Evolutionary conservation across 805 yeast species (phyloP).

Genomic region (Zygosaccharomyces kombuchaensis): DNA sequence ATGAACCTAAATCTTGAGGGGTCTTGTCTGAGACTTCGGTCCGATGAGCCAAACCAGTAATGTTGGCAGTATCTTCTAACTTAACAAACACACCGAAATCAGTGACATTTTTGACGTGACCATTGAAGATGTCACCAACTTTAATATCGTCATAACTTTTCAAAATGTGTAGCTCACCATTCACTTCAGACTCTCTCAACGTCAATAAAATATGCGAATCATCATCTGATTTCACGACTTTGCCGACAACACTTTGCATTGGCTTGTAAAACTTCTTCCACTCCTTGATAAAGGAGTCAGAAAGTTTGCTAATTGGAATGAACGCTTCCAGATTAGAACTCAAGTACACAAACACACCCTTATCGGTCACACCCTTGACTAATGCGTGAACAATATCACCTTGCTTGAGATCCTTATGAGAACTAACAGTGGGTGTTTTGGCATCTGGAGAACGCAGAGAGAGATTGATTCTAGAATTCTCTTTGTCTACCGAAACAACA

Average conservation of each 20-base stretch:
- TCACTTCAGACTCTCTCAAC: slow-evolving; percentile 72
- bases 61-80: slow-evolving; percentile 65
- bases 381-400: slow-evolving; percentile 82
- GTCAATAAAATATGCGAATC: slow-evolving; percentile 70
- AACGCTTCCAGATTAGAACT: slow-evolving; percentile 71
- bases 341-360: slow-evolving; percentile 73
- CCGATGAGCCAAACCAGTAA: slow-evolving; percentile 84
- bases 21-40: slow-evolving; percentile 74
- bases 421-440: slow-evolving; percentile 46
- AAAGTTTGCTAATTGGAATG: slow-evolving; percentile 73
- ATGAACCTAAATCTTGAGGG: slow-evolving; percentile 50
- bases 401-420: slow-evolving; percentile 50
- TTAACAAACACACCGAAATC: slow-evolving; percentile 90
- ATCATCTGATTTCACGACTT: slow-evolving; percentile 56
- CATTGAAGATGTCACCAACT: slow-evolving; percentile 70
- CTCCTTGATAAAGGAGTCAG: slow-evolving; percentile 76
- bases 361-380: slow-evolving; percentile 65
- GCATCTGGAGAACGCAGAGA: slow-evolving; percentile 53
- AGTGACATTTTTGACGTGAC: slow-evolving; percentile 68
- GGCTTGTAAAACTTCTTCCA: slow-evolving; percentile 77
- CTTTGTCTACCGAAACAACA: slow-evolving; percentile 38
- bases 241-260: slow-evolving; percentile 72
- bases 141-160: slow-evolving; percentile 64
- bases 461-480: slow-evolving; percentile 52
- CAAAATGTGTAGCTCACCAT: slow-evolving; percentile 57